Base-by-base conservation (phyloP, 805 yeast species). In the Cephaloascus albidus region DNA sequence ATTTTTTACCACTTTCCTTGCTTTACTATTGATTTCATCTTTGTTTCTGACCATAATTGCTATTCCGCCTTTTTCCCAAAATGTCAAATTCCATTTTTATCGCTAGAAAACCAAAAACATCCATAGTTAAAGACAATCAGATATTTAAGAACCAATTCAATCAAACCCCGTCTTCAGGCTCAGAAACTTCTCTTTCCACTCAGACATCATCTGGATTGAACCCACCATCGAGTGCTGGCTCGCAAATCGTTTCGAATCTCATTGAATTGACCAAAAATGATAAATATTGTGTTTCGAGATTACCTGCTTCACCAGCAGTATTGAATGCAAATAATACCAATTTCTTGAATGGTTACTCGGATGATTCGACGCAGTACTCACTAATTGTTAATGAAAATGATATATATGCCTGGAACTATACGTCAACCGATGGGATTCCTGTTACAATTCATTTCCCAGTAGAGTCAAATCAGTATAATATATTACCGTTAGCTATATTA, bases 381-480 rank as follows among this genome's bases (percentile, higher is more conserved):
- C 55, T 78, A 20, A 63, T 72, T 3, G 58, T 74, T 3, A 67
- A 75, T 14, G 66, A 63, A n/a, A 58, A 67, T 18, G 63, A 74
- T 28, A 68, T 82, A 17, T 69, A 74, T 48, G 79, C 81, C 4
- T 88, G 95, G 89, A 66, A 72, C 39, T 82, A 80, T 52, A 63
- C 67, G 39, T 72, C 87, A 1, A 71, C 73, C 10, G 86, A 84
- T 46, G 62, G 66, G 23, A 57, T 68, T 2, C 87, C 93, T 0
- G 54, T 72, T 12, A 70, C 80, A 2, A 62, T 74, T 33, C 73
- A 76, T 41, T 74, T 81, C 41, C 76, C 72, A 2, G 56, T 68
- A 30, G 43, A 44, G 6, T 34, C 44, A 10, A 51, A 57, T 36
- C 43, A 52, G 36, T 36, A 50, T 14, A 33, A 35, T 20, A 46